Evolutionary conservation across 495 filamentous ascomycete genomes (phyloP), one percentile per base, ranked within the genome.

Genomic region (Zalerion maritima): DNA sequence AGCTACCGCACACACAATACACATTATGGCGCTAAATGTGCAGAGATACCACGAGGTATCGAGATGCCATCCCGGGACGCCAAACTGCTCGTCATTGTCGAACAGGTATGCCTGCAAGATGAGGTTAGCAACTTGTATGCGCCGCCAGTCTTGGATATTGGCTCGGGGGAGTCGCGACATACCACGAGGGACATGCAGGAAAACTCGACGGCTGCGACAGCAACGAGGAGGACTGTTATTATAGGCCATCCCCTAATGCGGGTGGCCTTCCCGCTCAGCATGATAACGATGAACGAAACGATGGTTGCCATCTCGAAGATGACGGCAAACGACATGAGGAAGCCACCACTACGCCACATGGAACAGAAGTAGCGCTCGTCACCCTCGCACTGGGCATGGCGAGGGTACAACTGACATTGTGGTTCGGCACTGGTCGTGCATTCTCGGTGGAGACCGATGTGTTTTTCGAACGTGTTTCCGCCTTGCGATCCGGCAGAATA

Each of bases 301-400:
- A 91, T 46, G 24, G 70, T 73, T 29, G 77, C 78, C 11, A 80
- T 65, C 55, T 93, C 72, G 17, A 85, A 38, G 21, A 92, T 70
- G 19, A 81, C 63, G 14, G 78, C 69, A 38, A 93, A 78, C 30
- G 68, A 77, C 71, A 92, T 82, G 30, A 92, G 55, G 49, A 92
- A 94, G 6, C 79, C 84, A 32, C 82, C 72, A 23, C 73, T 76
- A 18, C 81, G 69, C 87, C 87, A 96, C 69, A 91, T 78, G 37
- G 71, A 77, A 56, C 87, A 93, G 62, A 96, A 93, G 52, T 74
- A 71, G 17, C 73, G 67, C 44, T 81, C 68, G 26, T 62, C 58
- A 41, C 69, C 73, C 37, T 72, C 65, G 56, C 77, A 83, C 54
- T 81, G 78, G 26, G 70, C 62, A 35, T 64, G 55, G 34, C 58